Evolutionary conservation across 2,329 filamentous ascomycete species (phyloP), one percentile per base, ranked within the genome.

Genomic region (Exophiala calicioides): DNA sequence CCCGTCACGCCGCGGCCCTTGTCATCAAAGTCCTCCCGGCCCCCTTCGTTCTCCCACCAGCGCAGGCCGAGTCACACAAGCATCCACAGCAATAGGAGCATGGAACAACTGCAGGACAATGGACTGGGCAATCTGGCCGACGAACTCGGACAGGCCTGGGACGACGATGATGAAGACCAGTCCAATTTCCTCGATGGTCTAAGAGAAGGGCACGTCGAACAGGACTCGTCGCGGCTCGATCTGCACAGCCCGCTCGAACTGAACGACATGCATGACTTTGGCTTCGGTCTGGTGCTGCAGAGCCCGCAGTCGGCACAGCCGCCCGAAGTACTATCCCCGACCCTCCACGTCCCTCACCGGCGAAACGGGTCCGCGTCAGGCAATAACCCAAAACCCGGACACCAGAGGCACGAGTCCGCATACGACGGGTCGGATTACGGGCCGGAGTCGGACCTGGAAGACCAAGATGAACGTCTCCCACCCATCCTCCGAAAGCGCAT

Each of bases 41-140:
- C 53, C n/a, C 49, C 50, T 9, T 56, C 50, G 3, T 52, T 56
- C 31, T 47, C 50, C n/a, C 44, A 51, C 8, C 44, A 46, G 29
- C 50, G 50, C 21, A 42, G 50, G n/a, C 30, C 35, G 15, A 54
- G 54, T 31, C 38, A 47, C 27, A 49, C 63, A 12, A 64, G 68
- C 26, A 64, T 65, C 52, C 67, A 68, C 9, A 68, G 63, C 48
- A 44, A 53, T 18, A 41, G 42, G 16, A 56, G 53, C 31, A 32
- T 52, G 20, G 52, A 50, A 35, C 52, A 47, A 32, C 16, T 48
- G 16, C 63, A 59, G 12, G 68, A 62, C 42, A 69, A 70, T 32
- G 80, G 78, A 7, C 63, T 82, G 41, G 81, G 80, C 18, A 84
- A 78, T 54, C 63, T 85, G 39, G 81, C 81, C 20, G 81, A 85